phyloP scores from a whole-genome alignment of 257 asterid species.

The Capsicum chinense region DNA sequence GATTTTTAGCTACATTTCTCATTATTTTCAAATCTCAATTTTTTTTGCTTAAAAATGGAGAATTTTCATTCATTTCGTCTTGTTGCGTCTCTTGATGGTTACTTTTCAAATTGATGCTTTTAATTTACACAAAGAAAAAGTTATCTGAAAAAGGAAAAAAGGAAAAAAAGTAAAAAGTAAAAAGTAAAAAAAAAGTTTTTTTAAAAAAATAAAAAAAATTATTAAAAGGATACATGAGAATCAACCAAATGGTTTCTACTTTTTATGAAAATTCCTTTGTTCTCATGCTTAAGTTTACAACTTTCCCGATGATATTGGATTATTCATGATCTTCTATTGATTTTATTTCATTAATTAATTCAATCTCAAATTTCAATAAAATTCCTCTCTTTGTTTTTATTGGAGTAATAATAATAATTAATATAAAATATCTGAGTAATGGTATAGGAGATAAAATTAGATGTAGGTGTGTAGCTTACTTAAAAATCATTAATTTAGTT shows the following conservation, averaged over 20 bases:
- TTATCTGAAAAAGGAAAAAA: background rate
- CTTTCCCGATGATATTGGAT: slow-evolving; percentile 34
- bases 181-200: background rate
- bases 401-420: background rate
- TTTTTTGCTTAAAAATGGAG: accelerated
- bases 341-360: slow-evolving; percentile 25
- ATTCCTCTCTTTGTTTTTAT: slow-evolving; percentile 33
- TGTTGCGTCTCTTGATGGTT: background rate
- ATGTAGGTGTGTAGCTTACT: background rate
- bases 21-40: background rate
- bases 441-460: background rate
- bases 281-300: slow-evolving; percentile 32
- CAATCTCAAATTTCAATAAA: slow-evolving; percentile 37
- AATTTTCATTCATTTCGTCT: background rate
- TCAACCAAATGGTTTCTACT: slow-evolving; percentile 29
- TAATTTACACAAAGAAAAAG: slow-evolving; percentile 15
- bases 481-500: background rate
- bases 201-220: background rate
- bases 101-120: background rate
- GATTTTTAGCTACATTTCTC: background rate
- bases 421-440: background rate
- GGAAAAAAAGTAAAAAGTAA: background rate
- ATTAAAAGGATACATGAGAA: slow-evolving; percentile 31
- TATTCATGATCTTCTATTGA: slow-evolving; percentile 25
- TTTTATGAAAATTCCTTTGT: slow-evolving; percentile 37